phyloP scores from a whole-genome alignment of 129 eudicot species.

The Lactuca sativa region DNA sequence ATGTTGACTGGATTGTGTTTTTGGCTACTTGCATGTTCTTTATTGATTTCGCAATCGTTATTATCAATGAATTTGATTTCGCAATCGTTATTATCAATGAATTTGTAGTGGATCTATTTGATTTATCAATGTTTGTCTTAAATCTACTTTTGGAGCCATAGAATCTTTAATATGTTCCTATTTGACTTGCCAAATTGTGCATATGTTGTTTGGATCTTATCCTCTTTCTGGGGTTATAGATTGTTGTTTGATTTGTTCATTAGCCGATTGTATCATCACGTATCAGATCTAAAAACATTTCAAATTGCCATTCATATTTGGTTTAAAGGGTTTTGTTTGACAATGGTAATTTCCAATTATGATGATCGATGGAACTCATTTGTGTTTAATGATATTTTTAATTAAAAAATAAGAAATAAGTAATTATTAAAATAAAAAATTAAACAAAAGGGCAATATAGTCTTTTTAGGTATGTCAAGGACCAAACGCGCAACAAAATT shows the following conservation, averaged over 20 bases:
- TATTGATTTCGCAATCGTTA: conserved; percentile 13
- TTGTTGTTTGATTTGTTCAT: not conserved
- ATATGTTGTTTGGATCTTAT: not conserved
- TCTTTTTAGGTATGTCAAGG: too few species aligned
- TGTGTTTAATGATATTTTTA: too few species aligned
- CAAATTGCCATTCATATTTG: conserved; percentile 2
- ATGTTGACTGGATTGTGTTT: not conserved
- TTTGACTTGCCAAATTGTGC: not conserved
- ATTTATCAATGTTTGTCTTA: conserved; percentile 10
- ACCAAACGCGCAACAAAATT: too few species aligned
- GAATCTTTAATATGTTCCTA: not conserved
- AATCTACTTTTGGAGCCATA: conserved; percentile 29
- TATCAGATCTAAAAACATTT: conserved; percentile 24
- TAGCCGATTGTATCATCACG: conserved; percentile 13
- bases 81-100: not conserved
- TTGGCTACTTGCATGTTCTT: conserved; percentile 9
- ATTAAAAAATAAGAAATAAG: too few species aligned
- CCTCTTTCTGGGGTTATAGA: not conserved
- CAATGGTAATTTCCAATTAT: too few species aligned
- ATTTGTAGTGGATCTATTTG: conserved; percentile 24
- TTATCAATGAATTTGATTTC: conserved; percentile 6
- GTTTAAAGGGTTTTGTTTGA: conserved; percentile 9
- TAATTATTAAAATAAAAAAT: too few species aligned
- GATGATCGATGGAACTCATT: too few species aligned
- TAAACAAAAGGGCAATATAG: too few species aligned